Conservation (phyloP, 192 early-diverging fungal species). For the Dimargaris cristalligena region DNA sequence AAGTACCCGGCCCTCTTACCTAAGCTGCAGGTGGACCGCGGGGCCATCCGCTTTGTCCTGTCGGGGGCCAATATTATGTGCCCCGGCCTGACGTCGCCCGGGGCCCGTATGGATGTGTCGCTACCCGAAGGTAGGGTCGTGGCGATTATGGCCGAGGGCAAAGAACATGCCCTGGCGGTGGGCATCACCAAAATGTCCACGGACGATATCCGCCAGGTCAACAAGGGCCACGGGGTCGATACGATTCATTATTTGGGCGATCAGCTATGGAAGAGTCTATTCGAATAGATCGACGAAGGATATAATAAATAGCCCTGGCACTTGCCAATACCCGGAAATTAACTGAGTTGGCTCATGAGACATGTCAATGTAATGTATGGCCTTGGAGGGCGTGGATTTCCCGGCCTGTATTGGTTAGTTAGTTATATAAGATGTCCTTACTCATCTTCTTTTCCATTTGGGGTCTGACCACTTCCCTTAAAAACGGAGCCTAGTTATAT, state of each 20-base stretch:
- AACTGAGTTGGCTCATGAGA: too few relatives aligned
- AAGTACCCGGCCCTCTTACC: conserved; percentile 89
- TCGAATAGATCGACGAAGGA: too few relatives aligned
- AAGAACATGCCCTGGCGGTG: conserved; percentile 83
- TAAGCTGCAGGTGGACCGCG: conserved; percentile 79
- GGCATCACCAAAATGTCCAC: conserved; percentile 79
- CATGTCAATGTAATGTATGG: too few relatives aligned
- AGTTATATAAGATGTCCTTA: too few relatives aligned
- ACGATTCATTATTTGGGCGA: conserved; percentile 81
- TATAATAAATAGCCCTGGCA: too few relatives aligned
- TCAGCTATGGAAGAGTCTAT: conserved; percentile 45
- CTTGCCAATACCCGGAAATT: too few relatives aligned
- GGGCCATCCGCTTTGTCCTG: conserved; percentile 96
- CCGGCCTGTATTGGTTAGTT: too few relatives aligned
- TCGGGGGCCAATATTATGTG: conserved; percentile 98
- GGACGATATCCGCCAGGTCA: conserved; percentile 73
- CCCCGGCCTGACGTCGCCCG: conserved; percentile 88
- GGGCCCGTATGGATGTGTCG: conserved; percentile 58
- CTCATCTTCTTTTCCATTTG: too few relatives aligned
- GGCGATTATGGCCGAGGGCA: conserved; percentile 87
- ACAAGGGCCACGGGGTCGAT: conserved; percentile 85
- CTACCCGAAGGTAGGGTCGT: conserved; percentile 58
- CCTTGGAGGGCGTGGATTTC: too few relatives aligned
- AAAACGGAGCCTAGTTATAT: too few relatives aligned
- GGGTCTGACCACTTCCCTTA: too few relatives aligned